phyloP scores from a whole-genome alignment of 2,329 filamentous ascomycete genomes.

The Fusarium cyanostomum region DNA sequence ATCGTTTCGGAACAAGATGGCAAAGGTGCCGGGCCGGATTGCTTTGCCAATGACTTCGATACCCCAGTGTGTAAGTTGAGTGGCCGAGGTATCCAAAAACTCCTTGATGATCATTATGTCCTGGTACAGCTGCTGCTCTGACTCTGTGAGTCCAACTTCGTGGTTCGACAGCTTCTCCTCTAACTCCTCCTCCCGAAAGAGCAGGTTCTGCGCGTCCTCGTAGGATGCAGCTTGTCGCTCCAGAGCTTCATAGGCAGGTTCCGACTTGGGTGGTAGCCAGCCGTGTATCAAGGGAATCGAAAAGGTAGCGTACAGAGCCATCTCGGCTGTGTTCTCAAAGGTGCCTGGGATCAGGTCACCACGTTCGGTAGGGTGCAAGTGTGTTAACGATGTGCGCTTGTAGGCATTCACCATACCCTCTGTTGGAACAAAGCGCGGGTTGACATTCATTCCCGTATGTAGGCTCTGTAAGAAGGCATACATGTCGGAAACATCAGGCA shows the following conservation, averaged over 20 bases:
- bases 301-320: slow-evolving; percentile 92
- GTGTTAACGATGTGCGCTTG: slow-evolving; percentile 62
- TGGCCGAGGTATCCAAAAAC: slow-evolving; percentile 82
- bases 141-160: slow-evolving; percentile 64
- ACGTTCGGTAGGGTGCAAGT: slow-evolving; percentile 62
- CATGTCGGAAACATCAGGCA: slow-evolving; percentile 89
- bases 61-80: slow-evolving; percentile 86
- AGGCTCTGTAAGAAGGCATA: slow-evolving; percentile 88
- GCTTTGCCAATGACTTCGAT: slow-evolving; percentile 76
- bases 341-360: slow-evolving; percentile 68
- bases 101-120: slow-evolving; percentile 86
- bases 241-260: slow-evolving; percentile 75
- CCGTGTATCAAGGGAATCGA: slow-evolving; percentile 89
- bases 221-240: slow-evolving; percentile 81
- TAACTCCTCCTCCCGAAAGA: slow-evolving; percentile 89
- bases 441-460: slow-evolving; percentile 98
- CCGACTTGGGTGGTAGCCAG: slow-evolving; percentile 79
- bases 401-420: slow-evolving; percentile 57
- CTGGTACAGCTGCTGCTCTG: slow-evolving; percentile 82
- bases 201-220: slow-evolving; percentile 88
- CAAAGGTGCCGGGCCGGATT: slow-evolving; percentile 79
- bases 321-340: slow-evolving; percentile 88
- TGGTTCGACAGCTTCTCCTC: slow-evolving; percentile 73
- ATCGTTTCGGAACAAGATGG: slow-evolving; percentile 95
- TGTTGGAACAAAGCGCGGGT: slow-evolving; percentile 82